Base-by-base conservation (phyloP, 1,139 yeast species). In the Saccharomycopsis crataegensis region DNA sequence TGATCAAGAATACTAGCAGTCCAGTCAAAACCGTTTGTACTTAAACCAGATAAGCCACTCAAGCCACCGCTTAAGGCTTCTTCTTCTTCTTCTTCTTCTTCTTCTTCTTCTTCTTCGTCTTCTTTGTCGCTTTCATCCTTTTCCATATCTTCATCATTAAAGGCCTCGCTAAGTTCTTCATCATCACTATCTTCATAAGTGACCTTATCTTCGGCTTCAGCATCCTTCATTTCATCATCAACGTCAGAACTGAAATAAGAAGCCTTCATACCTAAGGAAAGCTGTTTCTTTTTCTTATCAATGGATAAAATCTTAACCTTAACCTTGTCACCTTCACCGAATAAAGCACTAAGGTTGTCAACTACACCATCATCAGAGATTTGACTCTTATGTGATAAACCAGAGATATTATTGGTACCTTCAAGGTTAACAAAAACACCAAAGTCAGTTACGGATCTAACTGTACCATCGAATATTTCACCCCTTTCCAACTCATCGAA, bases 221-320 rank as follows among this genome's bases (percentile, higher is more conserved):
- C 66, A 5, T 62, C 71, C 7, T 57, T 62, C n/a, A 61, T 68
- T 4, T 59, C 68, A n/a, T 59, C 66, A 11, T 59, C 65, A 2
- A 61, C 66, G 11, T 63, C 69, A 49, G 63, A 71, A 32, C 14
- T 46, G 68, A 93, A 91, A 69, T 85, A 89, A 3, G 96, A 87
- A 1, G 97, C 97, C 72, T 90, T 93, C 90, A 91, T 83, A 60
- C 98, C 96, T 57, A 91, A 77, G 1, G 96, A 83, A 47, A 91
- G 66, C 65, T 86, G 90, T 59, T 82, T 83, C 75, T 86, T 89
- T 17, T 73, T 80, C 4, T 64, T 57, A 63, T 87, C 83, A 48
- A 84, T 75, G 48, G 74, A 76, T 62, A 91, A 73, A 40, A 93
- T 75, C 70, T 84, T 86, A 45, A 88, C 95, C 71, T 87, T 87